A percentile compares a stretch with the other conserved stretches of the same genome.
phyloP scores from a whole-genome alignment of 2,329 filamentous ascomycete genomes.

The Sporothrix mexicana region DNA sequence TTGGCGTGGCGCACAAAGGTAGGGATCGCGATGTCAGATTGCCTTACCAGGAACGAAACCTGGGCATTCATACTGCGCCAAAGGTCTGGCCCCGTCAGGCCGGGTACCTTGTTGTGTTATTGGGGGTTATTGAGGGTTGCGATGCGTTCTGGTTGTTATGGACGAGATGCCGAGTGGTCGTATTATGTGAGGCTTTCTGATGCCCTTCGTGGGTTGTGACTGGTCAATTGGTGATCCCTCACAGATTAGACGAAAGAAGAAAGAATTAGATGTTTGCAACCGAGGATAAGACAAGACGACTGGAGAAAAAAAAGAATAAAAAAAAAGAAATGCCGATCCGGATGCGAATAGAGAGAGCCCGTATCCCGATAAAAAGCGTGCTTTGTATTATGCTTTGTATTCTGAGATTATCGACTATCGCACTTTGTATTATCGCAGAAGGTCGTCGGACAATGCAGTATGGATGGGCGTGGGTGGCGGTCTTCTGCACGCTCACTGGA shows the following conservation, averaged over 20 bases:
- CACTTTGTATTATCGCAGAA: neutral
- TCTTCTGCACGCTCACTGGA: neutral
- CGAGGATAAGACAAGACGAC: neutral
- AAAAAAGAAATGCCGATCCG: slow-evolving; percentile 3
- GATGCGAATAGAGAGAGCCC: neutral
- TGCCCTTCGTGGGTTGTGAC: slow-evolving; percentile 3
- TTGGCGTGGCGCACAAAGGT: neutral
- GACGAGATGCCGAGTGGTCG: neutral
- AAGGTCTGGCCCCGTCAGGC: slow-evolving; percentile 1
- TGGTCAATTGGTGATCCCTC: neutral
- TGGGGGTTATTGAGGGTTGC: neutral
- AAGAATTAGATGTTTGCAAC: neutral
- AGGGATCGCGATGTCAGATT: neutral
- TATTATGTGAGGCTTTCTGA: neutral
- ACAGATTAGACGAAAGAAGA: neutral
- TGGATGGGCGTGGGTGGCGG: neutral
- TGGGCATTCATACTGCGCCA: slow-evolving; percentile 59
- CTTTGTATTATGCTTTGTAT: slow-evolving; percentile 14
- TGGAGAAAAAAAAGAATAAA: neutral
- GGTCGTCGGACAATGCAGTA: neutral
- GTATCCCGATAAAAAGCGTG: slow-evolving; percentile 18
- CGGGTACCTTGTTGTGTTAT: neutral
- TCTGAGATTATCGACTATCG: slow-evolving; percentile 5
- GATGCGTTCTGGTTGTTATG: neutral
- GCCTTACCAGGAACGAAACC: slow-evolving; percentile 62